phyloP scores from a whole-genome alignment of 768 basidiomycete genomes.

The Termitomyces sp. region DNA sequence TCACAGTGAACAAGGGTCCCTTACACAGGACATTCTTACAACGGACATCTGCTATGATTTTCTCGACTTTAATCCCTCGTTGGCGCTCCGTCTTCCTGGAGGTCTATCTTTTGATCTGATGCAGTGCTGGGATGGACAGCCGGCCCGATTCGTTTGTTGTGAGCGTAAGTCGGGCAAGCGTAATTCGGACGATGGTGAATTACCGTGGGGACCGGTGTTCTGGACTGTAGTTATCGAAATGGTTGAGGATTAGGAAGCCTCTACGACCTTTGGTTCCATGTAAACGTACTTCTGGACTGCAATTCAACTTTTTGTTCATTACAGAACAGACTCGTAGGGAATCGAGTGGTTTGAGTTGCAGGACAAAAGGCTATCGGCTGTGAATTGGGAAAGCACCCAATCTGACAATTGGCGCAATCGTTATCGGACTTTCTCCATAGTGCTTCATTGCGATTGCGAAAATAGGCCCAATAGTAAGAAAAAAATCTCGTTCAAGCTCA shows the following conservation, averaged over 20 bases:
- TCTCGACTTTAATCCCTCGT: conserved; percentile 60
- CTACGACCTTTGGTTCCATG: too few relatives aligned
- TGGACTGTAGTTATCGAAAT: conserved; percentile 53
- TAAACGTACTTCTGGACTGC: too few relatives aligned
- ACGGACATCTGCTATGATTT: conserved; percentile 89
- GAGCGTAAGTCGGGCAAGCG: conserved; percentile 29
- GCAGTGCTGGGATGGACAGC: conserved; percentile 92
- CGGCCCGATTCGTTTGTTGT: conserved; percentile 83
- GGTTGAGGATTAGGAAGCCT: conserved; percentile 13
- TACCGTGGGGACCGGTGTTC: conserved; percentile 45
- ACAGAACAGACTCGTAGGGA: too few relatives aligned
- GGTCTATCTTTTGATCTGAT: conserved; percentile 79
- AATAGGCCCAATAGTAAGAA: too few relatives aligned
- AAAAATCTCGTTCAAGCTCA: too few relatives aligned
- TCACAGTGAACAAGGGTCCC: background rate
- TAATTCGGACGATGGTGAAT: conserved; percentile 14
- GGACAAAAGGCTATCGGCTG: too few relatives aligned
- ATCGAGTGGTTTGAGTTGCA: too few relatives aligned
- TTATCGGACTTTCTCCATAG: too few relatives aligned
- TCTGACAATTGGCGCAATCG: too few relatives aligned
- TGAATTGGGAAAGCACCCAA: too few relatives aligned
- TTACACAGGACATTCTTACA: conserved; percentile 53
- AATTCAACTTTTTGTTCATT: too few relatives aligned
- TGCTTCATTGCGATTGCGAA: too few relatives aligned
- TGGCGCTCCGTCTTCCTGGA: conserved; percentile 73